Conservation (phyloP, 73 alveolate species). For the Paramecium primaurelia region DNA sequence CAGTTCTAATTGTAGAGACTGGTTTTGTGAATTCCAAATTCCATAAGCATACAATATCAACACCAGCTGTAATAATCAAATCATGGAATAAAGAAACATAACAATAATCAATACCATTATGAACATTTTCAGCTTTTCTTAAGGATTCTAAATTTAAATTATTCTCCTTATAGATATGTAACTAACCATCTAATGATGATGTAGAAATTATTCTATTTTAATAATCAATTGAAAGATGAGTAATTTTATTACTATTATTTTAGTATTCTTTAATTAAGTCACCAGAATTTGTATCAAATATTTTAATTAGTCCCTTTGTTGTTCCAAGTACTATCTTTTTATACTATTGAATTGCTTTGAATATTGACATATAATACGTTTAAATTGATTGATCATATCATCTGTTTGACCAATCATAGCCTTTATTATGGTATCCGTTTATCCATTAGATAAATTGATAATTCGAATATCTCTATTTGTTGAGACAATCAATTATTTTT, state of each 20-base stretch:
- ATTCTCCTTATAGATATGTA: not conserved
- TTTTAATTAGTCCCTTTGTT: not conserved
- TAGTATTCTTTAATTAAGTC: not conserved
- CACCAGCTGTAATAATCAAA: conserved; percentile 11
- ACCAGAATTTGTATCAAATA: not conserved
- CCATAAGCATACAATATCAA: conserved; percentile 20
- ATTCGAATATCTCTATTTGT: conserved; percentile 50
- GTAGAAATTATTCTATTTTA: conserved; percentile 19
- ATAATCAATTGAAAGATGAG: conserved; percentile 50
- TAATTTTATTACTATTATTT: not conserved
- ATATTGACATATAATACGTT: conserved; percentile 42
- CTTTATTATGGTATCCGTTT: conserved; percentile 16
- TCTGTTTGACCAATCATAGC: conserved; percentile 45
- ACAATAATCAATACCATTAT: not conserved
- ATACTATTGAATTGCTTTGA: conserved; percentile 42
- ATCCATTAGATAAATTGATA: conserved; percentile 3
- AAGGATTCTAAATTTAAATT: not conserved
- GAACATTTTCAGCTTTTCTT: conserved; percentile 36
- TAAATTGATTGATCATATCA: conserved; percentile 38
- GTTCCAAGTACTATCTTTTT: conserved; percentile 54
- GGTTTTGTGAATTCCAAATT: conserved; percentile 14
- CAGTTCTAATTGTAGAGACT: not conserved
- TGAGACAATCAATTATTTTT: not conserved
- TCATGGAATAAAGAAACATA: not conserved
- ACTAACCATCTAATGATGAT: conserved; percentile 12